Percentiles rank a stretch among this genome's conserved stretches.
Conservation (phyloP, 2,329 filamentous ascomycete genomes). For the Ophiosphaerella narmari region DNA sequence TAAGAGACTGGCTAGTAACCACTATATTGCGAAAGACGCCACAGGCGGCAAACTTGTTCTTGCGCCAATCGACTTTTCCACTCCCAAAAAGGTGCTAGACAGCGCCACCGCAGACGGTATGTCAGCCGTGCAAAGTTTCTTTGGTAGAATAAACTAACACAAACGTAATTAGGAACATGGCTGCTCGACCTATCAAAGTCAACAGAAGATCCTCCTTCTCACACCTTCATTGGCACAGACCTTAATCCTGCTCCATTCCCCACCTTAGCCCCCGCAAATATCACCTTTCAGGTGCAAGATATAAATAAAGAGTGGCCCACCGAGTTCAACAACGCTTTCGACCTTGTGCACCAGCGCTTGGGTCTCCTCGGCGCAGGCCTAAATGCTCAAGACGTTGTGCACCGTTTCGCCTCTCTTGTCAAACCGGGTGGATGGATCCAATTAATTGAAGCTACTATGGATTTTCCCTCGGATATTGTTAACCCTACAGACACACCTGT, state of each 20-base stretch:
- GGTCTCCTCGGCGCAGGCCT: neutral
- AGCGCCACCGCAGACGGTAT: conserved; percentile 7
- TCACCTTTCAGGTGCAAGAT: conserved; percentile 4
- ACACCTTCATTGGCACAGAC: conserved; percentile 7
- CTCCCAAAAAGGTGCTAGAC: conserved; percentile 3
- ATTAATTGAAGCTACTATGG: conserved; percentile 2
- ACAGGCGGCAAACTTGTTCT: conserved; percentile 1
- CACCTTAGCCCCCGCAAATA: neutral
- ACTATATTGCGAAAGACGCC: conserved; percentile 3
- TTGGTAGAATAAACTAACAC: neutral
- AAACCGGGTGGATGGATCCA: conserved; percentile 10
- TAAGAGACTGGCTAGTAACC: conserved; percentile 2
- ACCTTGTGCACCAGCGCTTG: conserved; percentile 12
- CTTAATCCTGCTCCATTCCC: conserved; percentile 1
- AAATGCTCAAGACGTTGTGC: neutral
- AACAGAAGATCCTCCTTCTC: neutral
- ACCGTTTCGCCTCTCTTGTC: neutral
- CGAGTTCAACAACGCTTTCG: conserved; percentile 5
- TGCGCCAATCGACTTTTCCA: conserved; percentile 5
- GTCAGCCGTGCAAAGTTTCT: neutral
- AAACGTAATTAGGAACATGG: neutral
- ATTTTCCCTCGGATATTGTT: neutral
- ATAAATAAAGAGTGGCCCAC: conserved; percentile 9
- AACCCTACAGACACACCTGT: too few species aligned
- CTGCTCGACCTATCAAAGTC: neutral